Conservation (phyloP, 148 eudicot genomes). For the Rhododendron simsii region DNA sequence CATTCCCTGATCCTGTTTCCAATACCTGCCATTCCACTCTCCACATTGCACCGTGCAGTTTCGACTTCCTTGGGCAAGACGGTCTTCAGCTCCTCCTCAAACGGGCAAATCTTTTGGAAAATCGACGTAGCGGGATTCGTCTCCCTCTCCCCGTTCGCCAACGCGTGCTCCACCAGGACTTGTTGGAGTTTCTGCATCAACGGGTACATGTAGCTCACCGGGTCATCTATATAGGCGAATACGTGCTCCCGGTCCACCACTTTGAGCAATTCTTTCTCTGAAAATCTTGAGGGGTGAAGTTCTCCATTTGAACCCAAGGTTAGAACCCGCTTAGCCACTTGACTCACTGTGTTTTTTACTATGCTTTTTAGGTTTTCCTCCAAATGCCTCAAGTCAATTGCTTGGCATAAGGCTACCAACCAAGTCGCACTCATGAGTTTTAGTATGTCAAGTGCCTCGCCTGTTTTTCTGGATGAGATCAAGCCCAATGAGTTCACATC, state of each 20-base stretch:
- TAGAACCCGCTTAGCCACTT: slow-evolving; percentile 24
- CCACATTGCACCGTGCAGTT: slow-evolving; percentile 3
- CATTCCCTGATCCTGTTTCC: slow-evolving; percentile 25
- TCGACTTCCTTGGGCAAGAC: slow-evolving; percentile 25
- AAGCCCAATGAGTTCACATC: slow-evolving; percentile 23
- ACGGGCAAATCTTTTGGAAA: slow-evolving; percentile 28
- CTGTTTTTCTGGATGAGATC: slow-evolving; percentile 25
- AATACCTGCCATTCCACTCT: slow-evolving; percentile 1
- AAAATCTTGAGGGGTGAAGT: slow-evolving; percentile 36
- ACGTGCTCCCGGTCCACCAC: slow-evolving; percentile 35
- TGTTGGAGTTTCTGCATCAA: slow-evolving; percentile 41
- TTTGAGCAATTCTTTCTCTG: slow-evolving; percentile 29
- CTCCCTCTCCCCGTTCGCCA: slow-evolving; percentile 24
- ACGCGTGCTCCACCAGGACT: slow-evolving; percentile 31
- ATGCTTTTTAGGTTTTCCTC: slow-evolving; percentile 29
- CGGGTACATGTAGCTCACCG: slow-evolving; percentile 23
- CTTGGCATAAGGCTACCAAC: slow-evolving; percentile 38
- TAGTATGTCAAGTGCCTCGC: slow-evolving; percentile 33
- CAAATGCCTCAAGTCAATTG: slow-evolving; percentile 37
- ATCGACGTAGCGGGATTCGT: slow-evolving; percentile 20
- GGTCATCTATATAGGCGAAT: slow-evolving; percentile 35
- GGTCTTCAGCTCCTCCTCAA: slow-evolving; percentile 24
- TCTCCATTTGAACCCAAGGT: slow-evolving; percentile 25
- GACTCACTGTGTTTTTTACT: slow-evolving; percentile 30
- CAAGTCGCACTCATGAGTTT: slow-evolving; percentile 38